Base-by-base conservation (phyloP, 1,284 basidiomycete species). In the Papiliotrema terrestris region DNA sequence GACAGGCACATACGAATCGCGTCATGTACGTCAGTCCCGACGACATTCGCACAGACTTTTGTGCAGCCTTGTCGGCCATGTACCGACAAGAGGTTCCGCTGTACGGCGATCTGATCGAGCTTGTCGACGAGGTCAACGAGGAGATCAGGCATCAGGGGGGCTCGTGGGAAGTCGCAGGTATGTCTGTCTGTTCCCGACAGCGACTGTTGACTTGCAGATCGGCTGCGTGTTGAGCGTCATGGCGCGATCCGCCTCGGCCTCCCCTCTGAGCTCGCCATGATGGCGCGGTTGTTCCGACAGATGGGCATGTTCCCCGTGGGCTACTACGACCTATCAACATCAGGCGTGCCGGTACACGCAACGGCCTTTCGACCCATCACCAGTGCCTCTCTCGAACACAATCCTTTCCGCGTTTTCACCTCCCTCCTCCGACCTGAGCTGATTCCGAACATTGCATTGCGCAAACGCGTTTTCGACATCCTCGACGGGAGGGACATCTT, bases 371-470 rank as follows among this genome's bases (percentile, higher is more conserved):
- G 78, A 23, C 73, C 78, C 1, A 60, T 69, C 36, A 61, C 61
- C 2, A 56, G 55, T n/a, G 52, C 46, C 2, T 56, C 72, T 1
- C 63, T 79, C 26, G 57, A 67, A 2, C 58, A 59, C 56, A 78
- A 79, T 58, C 78, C 78, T 8, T 79, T 79, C 61, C 66, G 78
- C 1, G 71, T 79, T 23, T 79, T 79, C 57, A 77, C 75, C 20
- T 73, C 71, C 22, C 59, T 79, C 13, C 62, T 79, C 0, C 63
- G 77, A 2, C 63, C 72, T 15, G 73, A 77, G 26, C 66, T 78
- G 4, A 71, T 79, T 20, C 37, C 53, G 15, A 69, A 75, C 37
- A 20, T 42, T 0, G 5, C 45, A 9, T 67, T 76, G 11, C 60
- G 73, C 13, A 32, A 55, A 51, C 57, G 75, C 23, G 71, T 71